A percentile compares a stretch with the other conserved stretches of the same genome.
Conservation (phyloP, 2,329 filamentous ascomycete genomes). For the Ustilaginoidea virens region DNA sequence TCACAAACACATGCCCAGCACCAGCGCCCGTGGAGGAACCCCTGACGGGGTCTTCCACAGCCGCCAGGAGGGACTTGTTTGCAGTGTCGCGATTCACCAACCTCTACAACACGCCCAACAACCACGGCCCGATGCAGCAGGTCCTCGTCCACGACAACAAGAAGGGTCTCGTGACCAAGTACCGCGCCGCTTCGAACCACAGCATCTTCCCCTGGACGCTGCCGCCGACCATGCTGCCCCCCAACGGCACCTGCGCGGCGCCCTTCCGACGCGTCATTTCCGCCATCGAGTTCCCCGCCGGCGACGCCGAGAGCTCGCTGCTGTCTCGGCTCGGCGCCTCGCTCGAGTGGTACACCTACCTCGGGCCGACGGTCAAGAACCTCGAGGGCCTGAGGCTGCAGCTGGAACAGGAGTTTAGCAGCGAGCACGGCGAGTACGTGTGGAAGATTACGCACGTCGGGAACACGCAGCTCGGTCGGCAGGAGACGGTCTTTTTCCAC, state of each 20-base stretch:
- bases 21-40: conserved; percentile 38
- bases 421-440: conserved; percentile 22
- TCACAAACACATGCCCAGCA: conserved; percentile 49
- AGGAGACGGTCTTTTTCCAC: conserved; percentile 73
- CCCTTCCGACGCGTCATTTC: conserved; percentile 59
- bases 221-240: conserved; percentile 57
- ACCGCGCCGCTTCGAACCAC: conserved; percentile 52
- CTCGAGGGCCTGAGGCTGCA: conserved; percentile 46
- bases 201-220: conserved; percentile 91
- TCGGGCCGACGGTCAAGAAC: conserved; percentile 30
- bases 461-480: conserved; percentile 65
- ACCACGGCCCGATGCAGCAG: conserved; percentile 30
- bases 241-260: conserved; percentile 60
- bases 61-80: conserved; percentile 68
- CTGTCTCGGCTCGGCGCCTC: conserved; percentile 17
- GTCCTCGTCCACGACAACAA: conserved; percentile 27
- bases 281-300: conserved; percentile 44
- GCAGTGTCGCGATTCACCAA: conserved; percentile 77
- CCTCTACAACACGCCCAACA: conserved; percentile 59
- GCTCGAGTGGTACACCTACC: conserved; percentile 18
- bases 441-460: conserved; percentile 72
- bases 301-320: conserved; percentile 19
- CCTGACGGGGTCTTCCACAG: conserved; percentile 64
- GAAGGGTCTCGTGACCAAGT: conserved; percentile 21
- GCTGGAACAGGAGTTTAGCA: conserved; percentile 47